phyloP scores from a whole-genome alignment of 208 protist species.

The Sergeia podlipaevii region DNA sequence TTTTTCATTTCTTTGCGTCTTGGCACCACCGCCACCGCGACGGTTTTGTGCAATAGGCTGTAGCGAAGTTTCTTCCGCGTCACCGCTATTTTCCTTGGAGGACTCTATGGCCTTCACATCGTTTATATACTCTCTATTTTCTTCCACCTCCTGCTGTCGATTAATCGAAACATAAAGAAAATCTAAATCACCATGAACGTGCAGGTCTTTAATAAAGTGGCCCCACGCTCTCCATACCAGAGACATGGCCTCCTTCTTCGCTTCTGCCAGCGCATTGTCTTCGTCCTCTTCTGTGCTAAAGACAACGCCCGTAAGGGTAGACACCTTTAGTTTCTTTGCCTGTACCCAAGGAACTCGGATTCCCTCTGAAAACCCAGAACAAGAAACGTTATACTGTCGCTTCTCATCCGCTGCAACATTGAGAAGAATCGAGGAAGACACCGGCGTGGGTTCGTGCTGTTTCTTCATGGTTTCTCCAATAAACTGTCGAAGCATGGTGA shows the following conservation, averaged over 20 bases:
- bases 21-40: background rate
- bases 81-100: slow-evolving; percentile 9
- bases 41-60: background rate
- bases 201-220: slow-evolving; percentile 82
- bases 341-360: slow-evolving; percentile 63
- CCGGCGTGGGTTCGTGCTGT: slow-evolving; percentile 74
- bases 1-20: slow-evolving; percentile 7
- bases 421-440: slow-evolving; percentile 56
- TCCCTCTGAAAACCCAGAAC: slow-evolving; percentile 8
- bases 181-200: slow-evolving; percentile 79
- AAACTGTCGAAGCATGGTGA: slow-evolving; percentile 63
- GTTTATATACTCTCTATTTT: slow-evolving; percentile 43
- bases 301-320: slow-evolving; percentile 40
- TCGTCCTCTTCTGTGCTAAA: slow-evolving; percentile 21
- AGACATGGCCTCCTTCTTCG: slow-evolving; percentile 35
- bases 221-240: slow-evolving; percentile 82
- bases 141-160: slow-evolving; percentile 44
- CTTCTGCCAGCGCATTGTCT: slow-evolving; percentile 1
- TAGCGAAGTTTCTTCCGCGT: background rate
- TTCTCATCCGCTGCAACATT: slow-evolving; percentile 29
- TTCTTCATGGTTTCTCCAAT: slow-evolving; percentile 68
- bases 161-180: slow-evolving; percentile 73
- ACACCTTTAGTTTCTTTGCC: slow-evolving; percentile 36
- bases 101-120: slow-evolving; percentile 36
- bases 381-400: slow-evolving; percentile 14